Base-by-base conservation (phyloP, 176 grass and related monocot genomes). In the Lolium rigidum region DNA sequence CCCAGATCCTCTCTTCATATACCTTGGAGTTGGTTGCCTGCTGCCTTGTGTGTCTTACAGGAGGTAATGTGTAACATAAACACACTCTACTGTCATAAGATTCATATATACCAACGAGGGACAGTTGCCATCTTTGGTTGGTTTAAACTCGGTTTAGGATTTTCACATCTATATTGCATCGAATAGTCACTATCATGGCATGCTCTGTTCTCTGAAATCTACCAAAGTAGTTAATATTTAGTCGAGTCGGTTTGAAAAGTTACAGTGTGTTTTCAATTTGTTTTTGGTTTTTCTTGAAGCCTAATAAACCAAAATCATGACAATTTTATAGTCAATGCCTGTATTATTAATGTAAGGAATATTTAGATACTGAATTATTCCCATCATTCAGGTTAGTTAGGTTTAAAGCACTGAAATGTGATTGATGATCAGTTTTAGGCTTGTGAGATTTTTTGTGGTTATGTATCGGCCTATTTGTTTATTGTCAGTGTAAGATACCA, bases 21-120 rank as follows among this genome's bases (percentile, higher is more conserved):
- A 80, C 94, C 94, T 83, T 99, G 97, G 97, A 82, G 67, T 71
- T 99, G 92, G 94, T 77, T 99, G 75, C 92, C 97, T 91, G 90
- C 85, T 83, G 80, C 86, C 10, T 54, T 99, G 26, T 99, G 94
- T 82, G 14, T 99, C 70, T 69, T 99, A 56, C 97, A 94, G 77
- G 97, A 99, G 94, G 97, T 99, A 96, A 85, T 57, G n/a, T 87
- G 61, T 46, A 22, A 61, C 41, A 78, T 13, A 44, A 14, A 9
- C 25, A 68, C 67, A 51, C 39, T 9, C 18, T 10, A 22, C 21
- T 43, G 11, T 65, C n/a, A 43, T 57, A 55, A 65, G 8, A 46
- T 82, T 57, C 6, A 35, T 44, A 1, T 20, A 24, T 21, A 7
- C 76, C 25, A 15, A 9, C 52, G 38, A 22, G 31, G 21, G 47